Conservation (phyloP, 257 asterid species). For the Gentiana straminea region DNA sequence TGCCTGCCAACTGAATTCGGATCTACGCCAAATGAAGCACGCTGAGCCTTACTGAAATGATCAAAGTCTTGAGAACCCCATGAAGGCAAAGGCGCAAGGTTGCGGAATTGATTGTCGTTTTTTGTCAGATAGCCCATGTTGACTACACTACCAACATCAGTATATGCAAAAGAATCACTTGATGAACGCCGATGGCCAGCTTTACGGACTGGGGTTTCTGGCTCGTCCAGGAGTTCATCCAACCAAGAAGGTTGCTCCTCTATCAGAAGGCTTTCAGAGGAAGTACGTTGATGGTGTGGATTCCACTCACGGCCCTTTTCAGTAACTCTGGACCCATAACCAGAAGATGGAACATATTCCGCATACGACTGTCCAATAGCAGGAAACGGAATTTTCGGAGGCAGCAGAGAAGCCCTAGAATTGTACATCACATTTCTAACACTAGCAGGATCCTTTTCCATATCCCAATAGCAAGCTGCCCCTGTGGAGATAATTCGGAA, state of each 20-base stretch:
- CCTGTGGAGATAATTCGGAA: constrained; percentile 19
- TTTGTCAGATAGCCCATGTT: constrained; percentile 13
- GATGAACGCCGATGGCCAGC: constrained; percentile 96
- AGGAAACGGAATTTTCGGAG: constrained; percentile 92
- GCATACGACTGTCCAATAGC: constrained; percentile 49
- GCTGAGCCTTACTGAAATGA: constrained; percentile 37
- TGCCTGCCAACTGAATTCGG: constrained; percentile 30
- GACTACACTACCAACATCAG: constrained; percentile 23
- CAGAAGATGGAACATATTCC: constrained; percentile 53
- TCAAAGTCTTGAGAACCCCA: constrained; percentile 73
- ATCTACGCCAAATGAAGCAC: constrained; percentile 37
- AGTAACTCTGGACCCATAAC: constrained; percentile 33
- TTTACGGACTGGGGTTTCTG: constrained; percentile 79
- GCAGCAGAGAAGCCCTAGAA: constrained; percentile 65
- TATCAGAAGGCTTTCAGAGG: constrained; percentile 64
- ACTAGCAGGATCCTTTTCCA: constrained; percentile 77
- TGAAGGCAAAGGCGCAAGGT: constrained; percentile 35
- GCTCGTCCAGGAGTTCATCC: constrained; percentile 84
- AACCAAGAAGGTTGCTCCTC: constrained; percentile 95
- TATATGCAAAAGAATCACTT: constrained; percentile 81
- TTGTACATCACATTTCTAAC: constrained; percentile 52
- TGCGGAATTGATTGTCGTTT: constrained; percentile 17
- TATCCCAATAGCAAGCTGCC: constrained; percentile 28
- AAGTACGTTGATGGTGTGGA: constrained; percentile 75
- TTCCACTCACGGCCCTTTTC: constrained; percentile 48